phyloP scores from a whole-genome alignment of 2,329 filamentous ascomycete genomes.

The Penicillium sp. region DNA sequence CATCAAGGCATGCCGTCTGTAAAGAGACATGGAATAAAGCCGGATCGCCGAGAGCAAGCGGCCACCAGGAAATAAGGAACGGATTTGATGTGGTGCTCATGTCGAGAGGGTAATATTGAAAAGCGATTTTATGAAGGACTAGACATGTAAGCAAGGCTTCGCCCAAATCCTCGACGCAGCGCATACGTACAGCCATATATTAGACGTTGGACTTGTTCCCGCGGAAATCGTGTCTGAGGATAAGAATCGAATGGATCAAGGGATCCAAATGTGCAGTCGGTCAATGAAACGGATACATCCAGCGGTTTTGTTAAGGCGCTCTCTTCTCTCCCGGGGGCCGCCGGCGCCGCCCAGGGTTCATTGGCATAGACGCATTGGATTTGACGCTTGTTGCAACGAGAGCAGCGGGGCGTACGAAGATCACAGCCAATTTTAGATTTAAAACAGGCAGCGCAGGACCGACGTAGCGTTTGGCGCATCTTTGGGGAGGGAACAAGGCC shows the following conservation, averaged over 20 bases:
- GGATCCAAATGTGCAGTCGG: slow-evolving; percentile 33
- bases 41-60: slow-evolving; percentile 56
- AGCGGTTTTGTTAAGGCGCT: slow-evolving; percentile 4
- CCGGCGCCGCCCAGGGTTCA: slow-evolving; percentile 46
- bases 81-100: slow-evolving; percentile 55
- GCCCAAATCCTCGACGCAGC: background rate
- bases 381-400: slow-evolving; percentile 54
- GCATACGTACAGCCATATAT: slow-evolving; percentile 57
- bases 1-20: slow-evolving; percentile 59
- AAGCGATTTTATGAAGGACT: slow-evolving; percentile 60
- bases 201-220: slow-evolving; percentile 54
- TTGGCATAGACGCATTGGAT: slow-evolving; percentile 56
- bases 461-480: slow-evolving; percentile 59
- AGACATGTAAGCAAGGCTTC: slow-evolving; percentile 16
- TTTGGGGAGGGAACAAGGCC: slow-evolving; percentile 10
- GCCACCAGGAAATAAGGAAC: slow-evolving; percentile 62
- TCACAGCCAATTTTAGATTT: slow-evolving; percentile 59
- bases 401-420: slow-evolving; percentile 55
- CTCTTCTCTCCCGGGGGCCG: slow-evolving; percentile 10
- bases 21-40: slow-evolving; percentile 61
- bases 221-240: slow-evolving; percentile 54
- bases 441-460: slow-evolving; percentile 59
- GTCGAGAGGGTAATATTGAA: slow-evolving; percentile 62
- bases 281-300: slow-evolving; percentile 14
- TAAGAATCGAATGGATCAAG: slow-evolving; percentile 61